A percentile compares a stretch with the other conserved stretches of the same genome.
Conservation (phyloP, 805 yeast genomes). For the Lipomyces kockii region DNA sequence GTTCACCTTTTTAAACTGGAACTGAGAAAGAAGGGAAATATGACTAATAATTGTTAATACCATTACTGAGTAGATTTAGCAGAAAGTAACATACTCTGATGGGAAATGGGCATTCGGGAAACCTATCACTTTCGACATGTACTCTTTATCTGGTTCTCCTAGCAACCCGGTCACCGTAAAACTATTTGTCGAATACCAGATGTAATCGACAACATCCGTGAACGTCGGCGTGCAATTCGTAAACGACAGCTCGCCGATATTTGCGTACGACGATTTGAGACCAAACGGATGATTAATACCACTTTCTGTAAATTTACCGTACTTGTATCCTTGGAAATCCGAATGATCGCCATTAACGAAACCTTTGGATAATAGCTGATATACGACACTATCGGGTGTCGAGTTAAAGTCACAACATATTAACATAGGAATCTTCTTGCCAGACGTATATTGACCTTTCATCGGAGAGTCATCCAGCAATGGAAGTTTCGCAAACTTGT, state of each 20-base stretch:
- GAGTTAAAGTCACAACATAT: conserved; percentile 98
- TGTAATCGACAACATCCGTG: conserved; percentile 90
- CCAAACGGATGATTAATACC: conserved; percentile 84
- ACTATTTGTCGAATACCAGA: conserved; percentile 88
- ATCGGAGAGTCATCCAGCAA: conserved; percentile 27
- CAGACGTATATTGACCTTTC: conserved; percentile 48
- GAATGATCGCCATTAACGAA: conserved; percentile 65
- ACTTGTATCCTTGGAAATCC: conserved; percentile 84
- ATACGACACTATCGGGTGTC: conserved; percentile 83
- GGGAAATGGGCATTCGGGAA: conserved; percentile 94
- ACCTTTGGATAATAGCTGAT: conserved; percentile 84
- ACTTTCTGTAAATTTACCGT: conserved; percentile 87
- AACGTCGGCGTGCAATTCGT: conserved; percentile 94
- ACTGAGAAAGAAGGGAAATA: conserved; percentile 30
- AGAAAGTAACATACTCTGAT: conserved; percentile 26
- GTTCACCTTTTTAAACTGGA: conserved; percentile 29
- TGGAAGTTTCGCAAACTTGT: conserved; percentile 49
- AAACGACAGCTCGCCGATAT: conserved; percentile 87
- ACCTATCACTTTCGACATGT: conserved; percentile 78
- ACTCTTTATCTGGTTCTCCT: conserved; percentile 81
- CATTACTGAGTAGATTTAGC: too few relatives aligned
- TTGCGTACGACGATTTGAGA: conserved; percentile 81
- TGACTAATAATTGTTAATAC: conserved; percentile 22
- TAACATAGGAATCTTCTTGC: conserved; percentile 68
- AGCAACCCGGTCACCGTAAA: conserved; percentile 82